Conservation (phyloP, 2,329 filamentous ascomycete species). For the Chaetomiaceae sp. region DNA sequence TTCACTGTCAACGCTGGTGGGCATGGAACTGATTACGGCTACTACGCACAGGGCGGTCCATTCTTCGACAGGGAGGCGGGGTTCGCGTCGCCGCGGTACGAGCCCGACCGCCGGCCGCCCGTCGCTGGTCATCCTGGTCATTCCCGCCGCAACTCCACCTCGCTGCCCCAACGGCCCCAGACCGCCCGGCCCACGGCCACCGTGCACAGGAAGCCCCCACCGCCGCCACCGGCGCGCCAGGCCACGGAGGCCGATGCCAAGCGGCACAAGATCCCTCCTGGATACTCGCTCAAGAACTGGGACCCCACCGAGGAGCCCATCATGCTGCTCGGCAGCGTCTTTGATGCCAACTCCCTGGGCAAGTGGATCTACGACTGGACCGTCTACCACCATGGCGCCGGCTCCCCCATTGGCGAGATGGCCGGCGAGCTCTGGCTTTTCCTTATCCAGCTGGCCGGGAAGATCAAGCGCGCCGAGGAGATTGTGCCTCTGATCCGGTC, state of each 20-base stretch:
- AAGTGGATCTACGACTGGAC: slow-evolving; percentile 99
- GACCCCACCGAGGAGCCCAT: slow-evolving; percentile 92
- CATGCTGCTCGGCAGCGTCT: slow-evolving; percentile 88
- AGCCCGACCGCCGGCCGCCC: slow-evolving; percentile 37
- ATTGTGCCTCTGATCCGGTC: slow-evolving; percentile 67
- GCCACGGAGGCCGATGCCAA: slow-evolving; percentile 58
- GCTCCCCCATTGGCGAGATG: slow-evolving; percentile 80
- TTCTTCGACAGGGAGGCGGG: slow-evolving; percentile 37
- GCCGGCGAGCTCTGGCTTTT: slow-evolving; percentile 94
- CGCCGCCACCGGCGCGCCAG: slow-evolving; percentile 35
- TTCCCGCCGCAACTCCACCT: slow-evolving; percentile 45
- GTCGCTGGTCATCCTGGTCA: slow-evolving; percentile 29
- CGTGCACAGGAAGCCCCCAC: slow-evolving; percentile 37
- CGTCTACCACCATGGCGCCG: slow-evolving; percentile 78
- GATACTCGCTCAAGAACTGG: slow-evolving; percentile 98
- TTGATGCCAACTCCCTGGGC: slow-evolving; percentile 93
- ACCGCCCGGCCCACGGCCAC: slow-evolving; percentile 44
- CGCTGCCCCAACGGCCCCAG: slow-evolving; percentile 48
- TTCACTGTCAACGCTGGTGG: slow-evolving; percentile 46
- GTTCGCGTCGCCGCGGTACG: slow-evolving; percentile 42
- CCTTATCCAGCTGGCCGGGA: slow-evolving; percentile 87
- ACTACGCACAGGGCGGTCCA: slow-evolving; percentile 49
- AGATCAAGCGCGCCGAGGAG: slow-evolving; percentile 87
- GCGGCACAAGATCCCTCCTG: slow-evolving; percentile 72
- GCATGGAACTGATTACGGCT: slow-evolving; percentile 56